Base-by-base conservation (phyloP, 139 green algal genomes). In the Asterochloris sp. region DNA sequence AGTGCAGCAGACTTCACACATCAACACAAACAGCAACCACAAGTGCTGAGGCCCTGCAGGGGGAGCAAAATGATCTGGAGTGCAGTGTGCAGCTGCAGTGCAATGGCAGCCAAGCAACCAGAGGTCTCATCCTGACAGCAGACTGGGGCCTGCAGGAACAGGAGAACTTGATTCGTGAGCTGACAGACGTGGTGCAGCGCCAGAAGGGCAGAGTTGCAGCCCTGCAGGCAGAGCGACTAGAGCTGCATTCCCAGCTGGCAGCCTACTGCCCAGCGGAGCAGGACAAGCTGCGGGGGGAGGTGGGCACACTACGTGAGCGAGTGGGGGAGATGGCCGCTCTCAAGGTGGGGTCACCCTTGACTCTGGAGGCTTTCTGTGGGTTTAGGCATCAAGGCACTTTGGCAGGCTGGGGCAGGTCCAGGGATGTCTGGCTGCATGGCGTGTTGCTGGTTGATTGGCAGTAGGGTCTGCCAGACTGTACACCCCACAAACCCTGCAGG, bases 151-250 rank as follows among this genome's bases (percentile, higher is more conserved):
- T 27, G 66, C 85, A 88, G 85, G 85, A 87, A 78, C 69, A 79
- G 11, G 82, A 87, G 79, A 74, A 38, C 2, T 27, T 83, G 61
- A 73, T 85, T 27, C 62, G 29, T 10, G 83, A 89, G 83, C 79
- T 89, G 4, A 85, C 82, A 14, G 79, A 86, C 26, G 83, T 89
- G 68, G 75, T 87, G 76, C 83, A 82, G 76, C 83, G 83, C 38
- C 86, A 89, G 79, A 89, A 89, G 83, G 78, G 83, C 14, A 74
- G 83, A 54, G 69, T 89, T 62, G 74, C 78, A 16, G 71, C 76
- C 12, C 67, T 88, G n/a, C 75, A 84, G 26, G 74, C 84, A 27
- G 86, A 87, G 73, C 71, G 76, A 54, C 77, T 66, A 12, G 81
- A 88, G 60, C 69, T 83, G 74, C 62, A 47, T 0, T 80, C 86